These are phyloP conservation scores for Vararia minispora DNA, from an alignment of 768 basidiomycete species.

Conservation along the genomic window DNA sequence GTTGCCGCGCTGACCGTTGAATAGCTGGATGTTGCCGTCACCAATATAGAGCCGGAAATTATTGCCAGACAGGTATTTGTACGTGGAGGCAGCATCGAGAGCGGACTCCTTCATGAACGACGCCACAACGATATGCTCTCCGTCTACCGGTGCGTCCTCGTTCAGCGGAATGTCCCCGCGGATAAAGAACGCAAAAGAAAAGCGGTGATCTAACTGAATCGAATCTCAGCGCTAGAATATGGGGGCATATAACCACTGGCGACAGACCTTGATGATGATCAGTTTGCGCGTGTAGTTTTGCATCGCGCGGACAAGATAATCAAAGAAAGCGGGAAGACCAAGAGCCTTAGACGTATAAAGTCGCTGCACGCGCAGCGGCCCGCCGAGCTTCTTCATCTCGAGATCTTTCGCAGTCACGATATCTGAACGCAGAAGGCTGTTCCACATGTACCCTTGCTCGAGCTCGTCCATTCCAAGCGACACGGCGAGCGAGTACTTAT, in stretches of 20 bases:
- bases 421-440: constrained; percentile 50
- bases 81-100: background rate
- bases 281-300: constrained; percentile 49
- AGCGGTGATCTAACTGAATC: constrained; percentile 46
- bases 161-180: constrained; percentile 42
- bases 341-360: constrained; percentile 46
- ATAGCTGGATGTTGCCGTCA: constrained; percentile 47
- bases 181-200: constrained; percentile 54
- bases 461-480: constrained; percentile 27
- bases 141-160: constrained; percentile 14
- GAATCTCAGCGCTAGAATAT: background rate
- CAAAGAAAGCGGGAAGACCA: constrained; percentile 47
- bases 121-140: constrained; percentile 1
- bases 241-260: background rate
- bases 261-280: constrained; percentile 41
- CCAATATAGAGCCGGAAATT: constrained; percentile 45
- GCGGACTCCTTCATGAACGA: constrained; percentile 6
- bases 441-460: constrained; percentile 47
- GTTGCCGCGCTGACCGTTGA: constrained; percentile 36
- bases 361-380: constrained; percentile 45
- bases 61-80: background rate
- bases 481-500: constrained; percentile 42
- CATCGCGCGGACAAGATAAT: constrained; percentile 43
- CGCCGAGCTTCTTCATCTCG: constrained; percentile 36
- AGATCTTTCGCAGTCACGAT: constrained; percentile 42